Conservation (phyloP, 2,329 filamentous ascomycete species). For the Stemphylium beticola region DNA sequence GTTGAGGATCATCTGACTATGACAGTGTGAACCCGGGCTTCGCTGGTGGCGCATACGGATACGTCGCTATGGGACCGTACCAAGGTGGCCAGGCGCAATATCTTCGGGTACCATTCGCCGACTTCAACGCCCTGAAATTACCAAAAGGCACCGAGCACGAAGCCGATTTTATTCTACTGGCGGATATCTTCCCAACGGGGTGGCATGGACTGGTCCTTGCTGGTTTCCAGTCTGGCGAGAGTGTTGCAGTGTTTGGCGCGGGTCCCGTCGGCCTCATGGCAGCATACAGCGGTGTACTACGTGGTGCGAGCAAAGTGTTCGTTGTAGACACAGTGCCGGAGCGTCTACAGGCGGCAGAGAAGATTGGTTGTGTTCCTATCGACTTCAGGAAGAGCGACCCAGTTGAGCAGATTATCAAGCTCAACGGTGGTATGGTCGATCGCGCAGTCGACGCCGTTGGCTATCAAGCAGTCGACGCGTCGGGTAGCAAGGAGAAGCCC, state of each 20-base stretch:
- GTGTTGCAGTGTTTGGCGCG: slow-evolving; percentile 68
- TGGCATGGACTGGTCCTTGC: slow-evolving; percentile 65
- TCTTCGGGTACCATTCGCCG: slow-evolving; percentile 68
- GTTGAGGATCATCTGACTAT: slow-evolving; percentile 2
- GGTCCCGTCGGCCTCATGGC: slow-evolving; percentile 70
- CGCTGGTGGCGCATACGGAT: slow-evolving; percentile 65
- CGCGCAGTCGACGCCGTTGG: slow-evolving; percentile 70
- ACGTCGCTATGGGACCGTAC: slow-evolving; percentile 66
- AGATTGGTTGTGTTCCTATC: slow-evolving; percentile 67
- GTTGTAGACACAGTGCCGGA: slow-evolving; percentile 69
- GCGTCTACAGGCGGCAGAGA: slow-evolving; percentile 63
- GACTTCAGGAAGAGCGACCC: slow-evolving; percentile 66
- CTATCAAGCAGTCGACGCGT: slow-evolving; percentile 64
- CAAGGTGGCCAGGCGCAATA: slow-evolving; percentile 68
- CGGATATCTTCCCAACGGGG: slow-evolving; percentile 59
- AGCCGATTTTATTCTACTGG: slow-evolving; percentile 62
- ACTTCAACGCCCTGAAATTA: slow-evolving; percentile 69
- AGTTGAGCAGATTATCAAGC: slow-evolving; percentile 65
- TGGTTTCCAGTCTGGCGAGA: slow-evolving; percentile 66
- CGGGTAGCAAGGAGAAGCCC: slow-evolving; percentile 65
- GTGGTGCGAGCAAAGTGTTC: slow-evolving; percentile 66
- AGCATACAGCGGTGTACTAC: slow-evolving; percentile 66
- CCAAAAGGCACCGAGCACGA: slow-evolving; percentile 67
- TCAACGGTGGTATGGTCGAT: slow-evolving; percentile 67
- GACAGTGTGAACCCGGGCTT: slow-evolving; percentile 62